These are phyloP conservation scores for Wallacemonas sp. DNA, from an alignment of 208 protist species.

Conservation along the genomic window DNA sequence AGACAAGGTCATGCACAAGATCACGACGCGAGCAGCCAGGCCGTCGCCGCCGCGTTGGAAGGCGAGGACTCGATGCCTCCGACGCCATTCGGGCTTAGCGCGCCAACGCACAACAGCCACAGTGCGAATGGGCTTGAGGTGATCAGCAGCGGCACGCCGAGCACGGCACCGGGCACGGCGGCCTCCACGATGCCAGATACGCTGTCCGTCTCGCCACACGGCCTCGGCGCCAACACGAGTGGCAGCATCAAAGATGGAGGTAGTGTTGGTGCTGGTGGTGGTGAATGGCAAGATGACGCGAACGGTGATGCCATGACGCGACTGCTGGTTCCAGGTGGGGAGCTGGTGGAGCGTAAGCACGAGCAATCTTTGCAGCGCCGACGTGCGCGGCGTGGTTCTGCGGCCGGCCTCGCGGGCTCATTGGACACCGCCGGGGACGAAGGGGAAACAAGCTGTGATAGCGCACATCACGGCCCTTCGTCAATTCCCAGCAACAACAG, in stretches of 20 bases:
- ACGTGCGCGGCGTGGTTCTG: not conserved
- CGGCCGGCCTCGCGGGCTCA: too few relatives aligned
- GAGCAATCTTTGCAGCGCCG: slow-evolving; percentile 1
- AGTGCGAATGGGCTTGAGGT: not conserved
- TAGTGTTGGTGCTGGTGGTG: too few relatives aligned
- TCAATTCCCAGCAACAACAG: too few relatives aligned
- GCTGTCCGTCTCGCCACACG: too few relatives aligned
- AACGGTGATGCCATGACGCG: not conserved
- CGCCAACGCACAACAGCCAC: not conserved
- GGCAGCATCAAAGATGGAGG: too few relatives aligned
- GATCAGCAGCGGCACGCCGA: not conserved
- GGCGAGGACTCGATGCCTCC: slow-evolving; percentile 7
- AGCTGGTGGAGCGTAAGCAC: slow-evolving; percentile 5
- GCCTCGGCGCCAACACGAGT: not conserved
- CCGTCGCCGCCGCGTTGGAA: slow-evolving; percentile 2
- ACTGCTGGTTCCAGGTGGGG: not conserved
- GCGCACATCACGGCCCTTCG: too few relatives aligned
- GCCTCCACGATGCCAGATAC: slow-evolving; percentile 5
- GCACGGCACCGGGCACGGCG: not conserved
- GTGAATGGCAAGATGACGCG: too few relatives aligned
- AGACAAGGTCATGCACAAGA: not conserved
- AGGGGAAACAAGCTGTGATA: too few relatives aligned
- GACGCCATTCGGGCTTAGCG: not conserved
- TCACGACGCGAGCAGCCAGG: not conserved
- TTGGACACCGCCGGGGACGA: too few relatives aligned